Base-by-base conservation (phyloP, 257 asterid species). In the Ligustrum vulgare region DNA sequence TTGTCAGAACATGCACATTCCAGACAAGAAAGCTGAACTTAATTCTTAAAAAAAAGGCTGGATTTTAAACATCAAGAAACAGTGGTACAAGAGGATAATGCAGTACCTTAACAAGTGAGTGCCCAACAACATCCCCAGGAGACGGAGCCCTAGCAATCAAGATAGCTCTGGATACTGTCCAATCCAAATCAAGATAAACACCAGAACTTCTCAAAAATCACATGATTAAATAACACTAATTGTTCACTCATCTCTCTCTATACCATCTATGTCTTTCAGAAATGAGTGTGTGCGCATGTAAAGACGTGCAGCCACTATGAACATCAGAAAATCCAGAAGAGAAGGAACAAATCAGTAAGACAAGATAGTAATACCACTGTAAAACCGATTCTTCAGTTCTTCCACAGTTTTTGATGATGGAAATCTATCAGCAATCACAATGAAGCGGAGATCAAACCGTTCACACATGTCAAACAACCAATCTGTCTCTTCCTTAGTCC, bases 401-500 rank as follows among this genome's bases (percentile, higher is more conserved):
- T 95, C 99, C 77, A 95, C 87, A 6, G 96, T 86, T 83, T 85
- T 92, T 74, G 93, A 77, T 43, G 96, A 85, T 51, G 96, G 89
- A 81, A 92, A 95, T 75, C 97, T 89, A 81, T 95, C 99, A 64
- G 97, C 99, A 73, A 95, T 77, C 76, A 93, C 85, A 41, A 91
- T 45, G 71, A 95, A 95, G 43, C 99, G 97, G 67, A 95, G 98
- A 86, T 95, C 98, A 85, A 88, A 93, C 73, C 84, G 93, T 82
- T 90, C 93, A 73, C 99, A 95, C 83, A 93, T 73, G 63, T 89
- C 98, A 85, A 95, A 95, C 83, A 95, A 81, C 76, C 86, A 82
- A 84, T 91, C 97, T 1, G 99, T 95, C 86, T 93, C 99, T 82
- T 90, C 97, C 91, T 91, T 95, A 69, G 99, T 93, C 99, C 99